A percentile compares a stretch with the other conserved stretches of the same genome.
Conservation (phyloP, 208 protist genomes). For the Wallacemonas sp. region DNA sequence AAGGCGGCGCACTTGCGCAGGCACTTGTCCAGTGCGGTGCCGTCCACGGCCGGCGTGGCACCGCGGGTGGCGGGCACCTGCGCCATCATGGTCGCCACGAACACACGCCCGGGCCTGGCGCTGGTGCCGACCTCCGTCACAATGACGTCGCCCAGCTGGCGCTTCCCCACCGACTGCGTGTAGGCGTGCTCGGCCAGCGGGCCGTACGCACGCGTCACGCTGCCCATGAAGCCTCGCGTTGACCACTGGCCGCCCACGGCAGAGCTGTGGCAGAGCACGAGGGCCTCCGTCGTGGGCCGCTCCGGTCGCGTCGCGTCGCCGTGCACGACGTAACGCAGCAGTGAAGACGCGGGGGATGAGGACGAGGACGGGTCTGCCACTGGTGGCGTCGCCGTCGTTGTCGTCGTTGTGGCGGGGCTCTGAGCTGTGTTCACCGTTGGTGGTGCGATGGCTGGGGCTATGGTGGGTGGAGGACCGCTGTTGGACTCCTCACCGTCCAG, state of each 20-base stretch:
- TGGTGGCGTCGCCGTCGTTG: not conserved
- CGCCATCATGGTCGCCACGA: conserved; percentile 41
- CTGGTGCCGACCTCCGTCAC: conserved; percentile 27
- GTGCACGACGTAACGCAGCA: conserved; percentile 15
- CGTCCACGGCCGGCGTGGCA: conserved; percentile 29
- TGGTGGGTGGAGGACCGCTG: not conserved
- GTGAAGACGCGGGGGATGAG: not conserved
- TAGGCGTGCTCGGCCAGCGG: conserved; percentile 29
- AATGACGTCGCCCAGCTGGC: conserved; percentile 37
- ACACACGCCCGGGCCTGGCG: conserved; percentile 30
- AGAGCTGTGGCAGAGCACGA: conserved; percentile 42
- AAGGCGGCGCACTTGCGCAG: conserved; percentile 25
- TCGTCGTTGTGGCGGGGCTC: conserved; percentile 6
- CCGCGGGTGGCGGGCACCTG: conserved; percentile 29
- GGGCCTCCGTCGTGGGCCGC: conserved; percentile 20
- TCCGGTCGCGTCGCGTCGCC: conserved; percentile 23
- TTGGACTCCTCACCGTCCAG: conserved; percentile 17
- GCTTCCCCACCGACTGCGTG: conserved; percentile 20
- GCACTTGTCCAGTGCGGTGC: conserved; percentile 23
- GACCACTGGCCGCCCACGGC: conserved; percentile 42
- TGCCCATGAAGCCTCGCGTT: conserved; percentile 44
- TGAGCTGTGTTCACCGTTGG: not conserved
- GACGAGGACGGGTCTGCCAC: not conserved
- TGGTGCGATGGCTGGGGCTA: too few relatives aligned
- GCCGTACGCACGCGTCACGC: conserved; percentile 33